A percentile compares a stretch with the other conserved stretches of the same genome.
Conservation (phyloP, 1,284 basidiomycete species). For the Phenoliferia sp. region DNA sequence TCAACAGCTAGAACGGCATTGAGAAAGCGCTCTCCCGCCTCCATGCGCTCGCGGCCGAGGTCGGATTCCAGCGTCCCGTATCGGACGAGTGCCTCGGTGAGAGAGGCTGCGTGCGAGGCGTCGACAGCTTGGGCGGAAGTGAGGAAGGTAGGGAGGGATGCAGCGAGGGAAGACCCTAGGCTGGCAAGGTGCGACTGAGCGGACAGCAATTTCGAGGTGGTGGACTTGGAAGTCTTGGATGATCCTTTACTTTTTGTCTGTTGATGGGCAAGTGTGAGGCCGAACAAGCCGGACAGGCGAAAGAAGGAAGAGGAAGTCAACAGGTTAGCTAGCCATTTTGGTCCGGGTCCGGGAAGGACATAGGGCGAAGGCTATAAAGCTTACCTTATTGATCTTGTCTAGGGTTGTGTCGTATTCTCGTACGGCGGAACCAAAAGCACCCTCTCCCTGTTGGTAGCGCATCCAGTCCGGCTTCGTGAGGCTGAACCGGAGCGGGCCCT, state of each 20-base stretch:
- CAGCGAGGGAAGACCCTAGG: slow-evolving; percentile 25
- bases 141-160: slow-evolving; percentile 37
- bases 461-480: slow-evolving; percentile 18
- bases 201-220: slow-evolving; percentile 23
- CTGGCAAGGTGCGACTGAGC: slow-evolving; percentile 22
- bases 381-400: slow-evolving; percentile 29
- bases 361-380: no score
- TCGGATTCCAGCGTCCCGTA: slow-evolving; percentile 37
- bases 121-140: slow-evolving; percentile 38
- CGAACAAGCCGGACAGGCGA: neutral
- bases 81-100: slow-evolving; percentile 38
- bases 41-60: slow-evolving; percentile 40
- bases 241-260: slow-evolving; percentile 15
- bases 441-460: slow-evolving; percentile 11
- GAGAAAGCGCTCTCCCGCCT: slow-evolving; percentile 38
- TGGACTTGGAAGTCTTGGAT: slow-evolving; percentile 11
- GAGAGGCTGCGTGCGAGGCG: slow-evolving; percentile 37
- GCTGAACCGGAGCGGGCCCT: slow-evolving; percentile 6
- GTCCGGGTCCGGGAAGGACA: no score
- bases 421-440: neutral
- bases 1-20: slow-evolving; percentile 30
- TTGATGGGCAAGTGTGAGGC: neutral
- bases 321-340: no score
- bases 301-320: neutral
- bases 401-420: slow-evolving; percentile 20